Percentiles rank a stretch among this genome's conserved stretches.
Conservation (phyloP, 768 basidiomycete species). For the Sporobolomyces phaffii region DNA sequence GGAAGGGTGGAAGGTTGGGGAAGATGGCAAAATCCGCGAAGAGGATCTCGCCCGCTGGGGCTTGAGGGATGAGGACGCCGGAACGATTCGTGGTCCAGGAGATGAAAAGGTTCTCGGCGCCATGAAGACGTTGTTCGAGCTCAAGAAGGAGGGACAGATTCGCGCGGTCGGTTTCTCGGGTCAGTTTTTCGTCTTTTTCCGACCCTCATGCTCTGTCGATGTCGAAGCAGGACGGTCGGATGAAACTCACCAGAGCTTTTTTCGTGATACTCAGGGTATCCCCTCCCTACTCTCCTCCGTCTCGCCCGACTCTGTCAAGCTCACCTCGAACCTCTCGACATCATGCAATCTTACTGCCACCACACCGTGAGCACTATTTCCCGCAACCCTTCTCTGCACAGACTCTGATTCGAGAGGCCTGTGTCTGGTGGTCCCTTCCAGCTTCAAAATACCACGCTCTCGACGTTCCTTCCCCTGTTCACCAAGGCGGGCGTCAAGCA, state of each 20-base stretch:
- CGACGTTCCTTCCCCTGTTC: constrained; percentile 51
- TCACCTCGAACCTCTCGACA: constrained; percentile 66
- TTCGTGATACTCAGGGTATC: constrained; percentile 67
- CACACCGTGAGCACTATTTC: constrained; percentile 49
- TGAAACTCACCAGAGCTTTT: no score
- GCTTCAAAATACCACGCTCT: constrained; percentile 40
- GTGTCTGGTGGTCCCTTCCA: no score
- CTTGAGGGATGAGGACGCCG: constrained; percentile 57
- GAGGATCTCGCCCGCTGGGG: constrained; percentile 62
- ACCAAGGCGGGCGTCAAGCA: constrained; percentile 63
- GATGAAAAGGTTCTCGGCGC: constrained; percentile 69
- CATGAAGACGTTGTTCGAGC: constrained; percentile 58
- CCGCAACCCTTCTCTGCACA: no score
- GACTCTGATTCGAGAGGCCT: no score
- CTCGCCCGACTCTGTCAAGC: constrained; percentile 62
- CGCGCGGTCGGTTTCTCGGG: constrained; percentile 74
- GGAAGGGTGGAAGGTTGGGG: constrained; percentile 25
- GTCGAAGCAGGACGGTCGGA: no score
- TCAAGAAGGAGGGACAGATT: constrained; percentile 68
- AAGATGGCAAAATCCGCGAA: constrained; percentile 35
- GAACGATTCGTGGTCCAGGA: constrained; percentile 58
- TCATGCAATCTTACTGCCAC: constrained; percentile 74
- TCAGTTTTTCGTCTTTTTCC: constrained; percentile 62
- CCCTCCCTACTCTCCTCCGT: constrained; percentile 76
- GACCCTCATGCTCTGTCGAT: constrained; percentile 50